Conservation (phyloP, 768 basidiomycete genomes). For the Piloderma croceum region DNA sequence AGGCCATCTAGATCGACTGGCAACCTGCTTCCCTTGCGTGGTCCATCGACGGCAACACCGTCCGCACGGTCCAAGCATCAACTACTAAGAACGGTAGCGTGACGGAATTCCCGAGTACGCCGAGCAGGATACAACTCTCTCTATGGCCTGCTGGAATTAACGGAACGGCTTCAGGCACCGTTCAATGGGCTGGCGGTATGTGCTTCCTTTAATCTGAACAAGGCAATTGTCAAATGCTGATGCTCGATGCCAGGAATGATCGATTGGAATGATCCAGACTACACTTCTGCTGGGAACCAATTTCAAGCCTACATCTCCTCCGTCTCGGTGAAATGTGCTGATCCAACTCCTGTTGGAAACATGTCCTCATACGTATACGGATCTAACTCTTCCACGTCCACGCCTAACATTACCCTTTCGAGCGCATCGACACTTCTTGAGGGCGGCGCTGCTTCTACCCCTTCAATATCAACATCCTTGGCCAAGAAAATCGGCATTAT, state of each 20-base stretch:
- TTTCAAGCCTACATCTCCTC: conserved; percentile 63
- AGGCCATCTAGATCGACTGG: conserved; percentile 66
- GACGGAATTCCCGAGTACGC: conserved; percentile 76
- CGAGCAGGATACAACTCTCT: conserved; percentile 72
- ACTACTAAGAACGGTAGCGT: conserved; percentile 48
- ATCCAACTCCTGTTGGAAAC: conserved; percentile 40
- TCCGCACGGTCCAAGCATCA: conserved; percentile 61
- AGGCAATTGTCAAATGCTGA: not conserved
- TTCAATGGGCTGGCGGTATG: conserved; percentile 70
- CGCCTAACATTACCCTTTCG: conserved; percentile 51
- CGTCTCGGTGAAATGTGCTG: conserved; percentile 59
- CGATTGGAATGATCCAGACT: conserved; percentile 77
- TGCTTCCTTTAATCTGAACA: not conserved
- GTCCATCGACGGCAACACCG: conserved; percentile 62
- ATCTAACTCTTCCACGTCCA: conserved; percentile 44
- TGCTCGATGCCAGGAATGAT: conserved; percentile 48
- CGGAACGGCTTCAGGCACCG: conserved; percentile 55
- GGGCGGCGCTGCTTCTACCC: too few relatives aligned
- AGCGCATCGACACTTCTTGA: too few relatives aligned
- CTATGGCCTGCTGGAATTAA: conserved; percentile 81
- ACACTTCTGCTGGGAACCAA: conserved; percentile 57
- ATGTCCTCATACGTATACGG: conserved; percentile 63
- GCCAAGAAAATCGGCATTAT: too few relatives aligned
- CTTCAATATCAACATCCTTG: too few relatives aligned
- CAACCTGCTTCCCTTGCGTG: conserved; percentile 60